These are phyloP conservation scores for Verticillium nubilum DNA, from an alignment of 2,329 filamentous ascomycete species.

Conservation along the genomic window DNA sequence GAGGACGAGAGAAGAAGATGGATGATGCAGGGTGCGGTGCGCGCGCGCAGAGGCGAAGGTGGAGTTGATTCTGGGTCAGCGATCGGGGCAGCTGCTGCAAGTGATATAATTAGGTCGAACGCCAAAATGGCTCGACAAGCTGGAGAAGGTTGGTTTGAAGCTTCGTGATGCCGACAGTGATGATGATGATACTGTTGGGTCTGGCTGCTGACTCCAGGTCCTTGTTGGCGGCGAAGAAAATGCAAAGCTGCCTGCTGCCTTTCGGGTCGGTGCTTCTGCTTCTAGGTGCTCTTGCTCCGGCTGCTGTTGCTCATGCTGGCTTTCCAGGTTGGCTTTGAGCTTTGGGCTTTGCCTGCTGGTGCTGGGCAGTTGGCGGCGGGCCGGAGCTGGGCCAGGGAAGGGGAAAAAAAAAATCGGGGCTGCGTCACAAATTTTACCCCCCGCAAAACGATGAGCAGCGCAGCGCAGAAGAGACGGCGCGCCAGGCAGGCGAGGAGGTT, in stretches of 20 bases:
- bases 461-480: not conserved
- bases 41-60: not conserved
- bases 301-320: not conserved
- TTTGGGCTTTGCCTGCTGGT: no score
- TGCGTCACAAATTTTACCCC: conserved; percentile 14
- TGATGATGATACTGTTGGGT: not conserved
- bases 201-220: not conserved
- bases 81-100: not conserved
- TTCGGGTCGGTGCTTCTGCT: not conserved
- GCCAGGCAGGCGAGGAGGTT: not conserved
- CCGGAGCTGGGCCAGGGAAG: not conserved
- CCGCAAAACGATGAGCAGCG: conserved; percentile 7
- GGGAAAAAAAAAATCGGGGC: conserved; percentile 11
- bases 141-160: not conserved
- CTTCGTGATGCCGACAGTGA: not conserved
- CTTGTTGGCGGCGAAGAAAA: not conserved
- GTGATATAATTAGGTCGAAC: not conserved
- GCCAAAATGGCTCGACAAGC: not conserved
- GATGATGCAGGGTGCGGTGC: not conserved
- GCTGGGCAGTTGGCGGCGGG: not conserved
- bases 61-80: not conserved
- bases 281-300: not conserved
- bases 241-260: not conserved
- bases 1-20: not conserved
- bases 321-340: no score